These are phyloP conservation scores for Neohortaea acidophila DNA, from an alignment of 495 filamentous ascomycete species.

Conservation along the genomic window DNA sequence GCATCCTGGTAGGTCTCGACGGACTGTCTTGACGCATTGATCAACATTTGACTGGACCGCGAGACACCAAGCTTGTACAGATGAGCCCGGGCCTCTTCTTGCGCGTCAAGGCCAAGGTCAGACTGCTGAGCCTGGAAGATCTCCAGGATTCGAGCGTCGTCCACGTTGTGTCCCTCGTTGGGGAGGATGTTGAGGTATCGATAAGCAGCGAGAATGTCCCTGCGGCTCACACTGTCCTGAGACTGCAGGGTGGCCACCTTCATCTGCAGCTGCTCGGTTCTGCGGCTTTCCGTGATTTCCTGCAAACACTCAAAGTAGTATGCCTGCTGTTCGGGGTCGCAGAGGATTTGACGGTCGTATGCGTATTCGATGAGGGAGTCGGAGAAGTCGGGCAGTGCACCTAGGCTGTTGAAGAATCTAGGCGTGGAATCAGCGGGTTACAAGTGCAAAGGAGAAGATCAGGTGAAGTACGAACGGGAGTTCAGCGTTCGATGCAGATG, in stretches of 20 bases:
- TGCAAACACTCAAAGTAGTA: slow-evolving; percentile 38
- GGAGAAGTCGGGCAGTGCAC: slow-evolving; percentile 33
- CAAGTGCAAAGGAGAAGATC: too few species aligned
- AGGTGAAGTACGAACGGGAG: slow-evolving; percentile 9
- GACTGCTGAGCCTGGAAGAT: slow-evolving; percentile 39
- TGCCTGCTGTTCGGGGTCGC: slow-evolving; percentile 26
- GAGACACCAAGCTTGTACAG: slow-evolving; percentile 42
- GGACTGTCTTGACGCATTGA: slow-evolving; percentile 41
- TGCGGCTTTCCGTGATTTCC: slow-evolving; percentile 27
- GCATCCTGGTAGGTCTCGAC: slow-evolving; percentile 50
- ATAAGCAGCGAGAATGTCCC: slow-evolving; percentile 35
- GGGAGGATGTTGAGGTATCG: slow-evolving; percentile 35
- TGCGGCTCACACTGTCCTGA: slow-evolving; percentile 26
- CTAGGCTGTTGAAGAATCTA: slow-evolving; percentile 34
- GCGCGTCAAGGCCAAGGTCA: slow-evolving; percentile 29
- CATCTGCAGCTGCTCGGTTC: slow-evolving; percentile 29
- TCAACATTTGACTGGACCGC: slow-evolving; percentile 37
- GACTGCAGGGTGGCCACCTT: slow-evolving; percentile 30
- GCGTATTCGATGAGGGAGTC: slow-evolving; percentile 38
- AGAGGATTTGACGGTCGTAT: slow-evolving; percentile 28
- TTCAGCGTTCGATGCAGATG: slow-evolving; percentile 3
- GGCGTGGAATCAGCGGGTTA: too few species aligned
- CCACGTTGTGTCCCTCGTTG: slow-evolving; percentile 25
- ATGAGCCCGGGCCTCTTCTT: slow-evolving; percentile 36
- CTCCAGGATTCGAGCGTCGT: slow-evolving; percentile 43